phyloP scores from a whole-genome alignment of 2,329 filamentous ascomycete genomes.

The Exophiala viscosa region DNA sequence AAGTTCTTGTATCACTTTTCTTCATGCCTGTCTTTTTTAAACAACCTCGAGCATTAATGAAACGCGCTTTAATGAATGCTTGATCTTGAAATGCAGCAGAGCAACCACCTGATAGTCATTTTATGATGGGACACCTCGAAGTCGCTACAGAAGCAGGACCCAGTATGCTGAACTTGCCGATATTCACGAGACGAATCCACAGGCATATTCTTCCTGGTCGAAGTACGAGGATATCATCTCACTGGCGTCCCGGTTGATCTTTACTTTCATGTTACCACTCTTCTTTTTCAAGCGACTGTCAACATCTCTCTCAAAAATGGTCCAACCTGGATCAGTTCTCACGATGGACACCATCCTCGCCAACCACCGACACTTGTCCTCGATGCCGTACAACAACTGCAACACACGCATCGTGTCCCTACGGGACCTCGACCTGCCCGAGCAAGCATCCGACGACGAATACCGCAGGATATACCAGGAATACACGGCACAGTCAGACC shows the following conservation, averaged over 20 bases:
- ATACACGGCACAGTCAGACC: conserved; percentile 2
- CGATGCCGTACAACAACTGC: conserved; percentile 24
- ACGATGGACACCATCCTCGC: conserved; percentile 15
- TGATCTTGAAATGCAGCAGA: no score
- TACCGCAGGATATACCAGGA: conserved; percentile 23
- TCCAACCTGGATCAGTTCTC: neutral
- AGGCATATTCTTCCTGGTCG: neutral
- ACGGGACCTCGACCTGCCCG: conserved; percentile 20
- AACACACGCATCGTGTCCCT: conserved; percentile 24
- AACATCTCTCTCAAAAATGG: neutral
- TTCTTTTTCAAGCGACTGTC: neutral
- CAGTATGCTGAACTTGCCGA: conserved; percentile 14
- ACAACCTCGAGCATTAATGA: no score
- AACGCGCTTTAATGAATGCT: no score
- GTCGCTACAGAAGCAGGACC: no score
- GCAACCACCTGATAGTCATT: no score
- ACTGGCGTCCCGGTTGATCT: conserved; percentile 4
- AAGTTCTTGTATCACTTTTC: no score
- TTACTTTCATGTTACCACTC: neutral
- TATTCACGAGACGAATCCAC: neutral
- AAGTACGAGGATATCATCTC: neutral
- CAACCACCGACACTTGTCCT: conserved; percentile 4
- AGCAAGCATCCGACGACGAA: conserved; percentile 20
- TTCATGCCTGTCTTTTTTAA: no score
- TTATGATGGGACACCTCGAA: no score